Base-by-base conservation (phyloP, 2,329 filamentous ascomycete species). In the Sarocladium strictum region DNA sequence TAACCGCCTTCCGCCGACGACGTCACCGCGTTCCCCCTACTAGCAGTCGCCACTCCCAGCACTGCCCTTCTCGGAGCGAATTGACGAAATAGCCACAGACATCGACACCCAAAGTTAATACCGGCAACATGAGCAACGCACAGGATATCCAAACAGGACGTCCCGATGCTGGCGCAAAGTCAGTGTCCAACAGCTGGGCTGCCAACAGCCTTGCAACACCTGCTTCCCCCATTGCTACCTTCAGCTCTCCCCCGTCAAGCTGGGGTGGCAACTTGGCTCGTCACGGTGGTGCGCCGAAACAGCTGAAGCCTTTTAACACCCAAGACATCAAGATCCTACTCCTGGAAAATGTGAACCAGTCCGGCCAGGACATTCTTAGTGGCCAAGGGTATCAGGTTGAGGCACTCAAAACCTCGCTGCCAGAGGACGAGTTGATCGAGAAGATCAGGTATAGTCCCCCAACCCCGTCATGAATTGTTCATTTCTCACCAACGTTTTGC, bases 381-480 rank as follows among this genome's bases (percentile, higher is more conserved):
- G 78, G 76, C 55, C 92, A 99, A 72, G 94, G 94, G 56, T 99
- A 99, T 71, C 94, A 99, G 72, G 94, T 99, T 32, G 94, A 99
- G 73, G 83, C 85, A 51, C 75, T 93, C 60, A 99, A 97, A 77
- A 86, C 84, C 59, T 96, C 92, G 32, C 76, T 99, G 55, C 86
- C 90, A 0, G 94, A 99, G 69, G 90, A 94, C 63, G 81, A 97
- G 74, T 82, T 99, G 64, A 96, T 99, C 68, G 87, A 96, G 76
- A 99, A 96, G 80, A 99, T 99, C 67, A 83, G 85, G 89, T 93
- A 67, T 32, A n/a, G n/a, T n/a, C n/a, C n/a, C n/a, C n/a, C n/a
- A n/a, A n/a, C n/a, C n/a, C n/a, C n/a, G n/a, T n/a, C n/a, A n/a
- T n/a, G n/a, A n/a, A n/a, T n/a, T n/a, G n/a, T n/a, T n/a, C 19